Conservation (phyloP, 495 filamentous ascomycete genomes). For the Aspergillus wentii region DNA sequence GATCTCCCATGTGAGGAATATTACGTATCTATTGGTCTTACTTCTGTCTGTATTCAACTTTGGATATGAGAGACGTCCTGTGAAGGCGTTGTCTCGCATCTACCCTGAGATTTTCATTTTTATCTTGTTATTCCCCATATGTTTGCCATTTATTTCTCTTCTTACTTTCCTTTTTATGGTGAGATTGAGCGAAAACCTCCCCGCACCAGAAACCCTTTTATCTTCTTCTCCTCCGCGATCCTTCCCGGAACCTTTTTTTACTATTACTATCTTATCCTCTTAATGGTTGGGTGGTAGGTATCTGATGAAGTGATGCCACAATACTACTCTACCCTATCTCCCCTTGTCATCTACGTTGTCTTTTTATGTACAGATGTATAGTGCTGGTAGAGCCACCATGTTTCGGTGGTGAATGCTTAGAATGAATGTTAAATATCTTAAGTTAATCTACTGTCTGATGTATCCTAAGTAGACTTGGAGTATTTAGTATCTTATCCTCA, state of each 20-base stretch:
- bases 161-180: slow-evolving; percentile 21
- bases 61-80: slow-evolving; percentile 7
- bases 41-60: slow-evolving; percentile 21
- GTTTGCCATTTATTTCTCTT: slow-evolving; percentile 15
- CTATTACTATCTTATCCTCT: slow-evolving; percentile 13
- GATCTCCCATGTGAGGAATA: slow-evolving; percentile 24
- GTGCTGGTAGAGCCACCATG: slow-evolving; percentile 18
- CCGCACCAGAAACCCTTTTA: slow-evolving; percentile 17
- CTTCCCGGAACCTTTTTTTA: slow-evolving; percentile 16
- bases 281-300: slow-evolving; percentile 32
- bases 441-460: slow-evolving; percentile 1
- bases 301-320: slow-evolving; percentile 24
- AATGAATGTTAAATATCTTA: slow-evolving; percentile 12
- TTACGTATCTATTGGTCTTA: slow-evolving; percentile 17
- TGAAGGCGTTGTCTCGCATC: slow-evolving; percentile 1
- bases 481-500: no score
- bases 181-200: slow-evolving; percentile 16
- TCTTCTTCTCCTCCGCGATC: slow-evolving; percentile 13
- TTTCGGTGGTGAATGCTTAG: slow-evolving; percentile 8
- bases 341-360: slow-evolving; percentile 11
- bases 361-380: slow-evolving; percentile 37
- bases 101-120: slow-evolving; percentile 8
- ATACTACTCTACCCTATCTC: slow-evolving; percentile 7
- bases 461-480: no score
- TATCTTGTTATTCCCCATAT: slow-evolving; percentile 23